phyloP scores from a whole-genome alignment of 192 early-diverging fungal genomes.

The Coemansia sp. region DNA sequence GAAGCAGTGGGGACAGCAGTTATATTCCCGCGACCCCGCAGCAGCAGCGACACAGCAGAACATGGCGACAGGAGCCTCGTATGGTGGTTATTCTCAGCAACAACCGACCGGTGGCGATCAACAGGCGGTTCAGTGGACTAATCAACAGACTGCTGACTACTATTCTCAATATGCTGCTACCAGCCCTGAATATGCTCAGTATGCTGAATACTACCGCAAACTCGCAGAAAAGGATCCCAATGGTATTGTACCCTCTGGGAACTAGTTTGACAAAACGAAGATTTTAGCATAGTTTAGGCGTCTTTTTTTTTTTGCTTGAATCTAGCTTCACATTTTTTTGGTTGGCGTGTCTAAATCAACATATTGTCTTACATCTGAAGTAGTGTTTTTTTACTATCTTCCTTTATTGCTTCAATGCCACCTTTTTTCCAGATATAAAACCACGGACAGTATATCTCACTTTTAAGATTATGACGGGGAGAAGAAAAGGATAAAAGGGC shows the following conservation, averaged over 20 bases:
- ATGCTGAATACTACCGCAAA: slow-evolving; percentile 51
- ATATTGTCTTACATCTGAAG: too few relatives aligned
- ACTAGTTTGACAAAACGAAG: slow-evolving; percentile 2
- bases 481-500: not conserved
- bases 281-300: not conserved
- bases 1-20: slow-evolving; percentile 19
- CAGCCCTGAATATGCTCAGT: slow-evolving; percentile 52
- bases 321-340: not conserved
- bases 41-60: slow-evolving; percentile 20
- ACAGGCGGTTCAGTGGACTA: slow-evolving; percentile 44
- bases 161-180: slow-evolving; percentile 47
- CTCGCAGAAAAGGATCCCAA: slow-evolving; percentile 51
- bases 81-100: slow-evolving; percentile 7
- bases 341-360: slow-evolving; percentile 1
- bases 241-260: slow-evolving; percentile 46
- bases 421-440: not conserved
- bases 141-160: slow-evolving; percentile 51
- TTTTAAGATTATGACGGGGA: too few relatives aligned
- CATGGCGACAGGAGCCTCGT: too few relatives aligned
- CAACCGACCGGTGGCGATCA: slow-evolving; percentile 19
- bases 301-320: slow-evolving; percentile 4
- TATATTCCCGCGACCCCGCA: slow-evolving; percentile 8
- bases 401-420: not conserved
- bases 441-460: not conserved
- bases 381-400: not conserved